phyloP scores from a whole-genome alignment of 2,329 filamentous ascomycete genomes.

The Fusarium sacchari region DNA sequence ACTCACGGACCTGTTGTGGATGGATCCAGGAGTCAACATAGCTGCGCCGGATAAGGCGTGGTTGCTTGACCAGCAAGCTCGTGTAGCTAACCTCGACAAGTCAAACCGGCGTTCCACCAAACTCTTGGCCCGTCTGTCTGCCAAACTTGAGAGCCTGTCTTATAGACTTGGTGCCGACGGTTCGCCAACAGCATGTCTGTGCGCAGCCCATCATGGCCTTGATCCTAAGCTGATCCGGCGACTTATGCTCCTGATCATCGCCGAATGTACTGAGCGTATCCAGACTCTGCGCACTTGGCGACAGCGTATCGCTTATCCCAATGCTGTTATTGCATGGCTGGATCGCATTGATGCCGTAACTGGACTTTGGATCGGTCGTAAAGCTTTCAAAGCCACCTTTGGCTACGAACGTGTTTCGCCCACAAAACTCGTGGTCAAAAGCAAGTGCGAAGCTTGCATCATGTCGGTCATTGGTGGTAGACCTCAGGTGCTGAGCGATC shows the following conservation, averaged over 20 bases:
- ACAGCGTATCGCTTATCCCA: slow-evolving; percentile 10
- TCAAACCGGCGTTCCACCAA: slow-evolving; percentile 43
- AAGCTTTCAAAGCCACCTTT: slow-evolving; percentile 50
- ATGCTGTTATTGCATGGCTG: slow-evolving; percentile 36
- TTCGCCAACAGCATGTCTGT: slow-evolving; percentile 51
- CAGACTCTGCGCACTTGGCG: slow-evolving; percentile 43
- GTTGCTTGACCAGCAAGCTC: slow-evolving; percentile 49
- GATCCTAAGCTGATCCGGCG: slow-evolving; percentile 56
- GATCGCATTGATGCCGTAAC: slow-evolving; percentile 40
- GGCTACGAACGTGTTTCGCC: slow-evolving; percentile 43
- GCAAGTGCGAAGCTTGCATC: slow-evolving; percentile 63
- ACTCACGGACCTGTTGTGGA: slow-evolving; percentile 51
- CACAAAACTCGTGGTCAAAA: slow-evolving; percentile 42
- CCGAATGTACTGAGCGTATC: slow-evolving; percentile 53
- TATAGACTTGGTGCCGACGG: slow-evolving; percentile 31
- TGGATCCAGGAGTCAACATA: slow-evolving; percentile 41
- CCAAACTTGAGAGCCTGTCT: slow-evolving; percentile 40
- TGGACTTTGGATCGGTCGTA: slow-evolving; percentile 53
- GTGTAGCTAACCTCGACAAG: slow-evolving; percentile 36
- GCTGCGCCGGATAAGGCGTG: slow-evolving; percentile 49
- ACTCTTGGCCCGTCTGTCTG: slow-evolving; percentile 47
- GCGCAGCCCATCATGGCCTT: slow-evolving; percentile 52
- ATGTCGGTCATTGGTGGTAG: slow-evolving; percentile 60
- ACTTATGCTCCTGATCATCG: slow-evolving; percentile 54
- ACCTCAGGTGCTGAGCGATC: slow-evolving; percentile 53